A percentile compares a stretch with the other conserved stretches of the same genome.
These are phyloP conservation scores for Bretschneidera sinensis DNA, from an alignment of 345 rosid species.

Conservation along the genomic window DNA sequence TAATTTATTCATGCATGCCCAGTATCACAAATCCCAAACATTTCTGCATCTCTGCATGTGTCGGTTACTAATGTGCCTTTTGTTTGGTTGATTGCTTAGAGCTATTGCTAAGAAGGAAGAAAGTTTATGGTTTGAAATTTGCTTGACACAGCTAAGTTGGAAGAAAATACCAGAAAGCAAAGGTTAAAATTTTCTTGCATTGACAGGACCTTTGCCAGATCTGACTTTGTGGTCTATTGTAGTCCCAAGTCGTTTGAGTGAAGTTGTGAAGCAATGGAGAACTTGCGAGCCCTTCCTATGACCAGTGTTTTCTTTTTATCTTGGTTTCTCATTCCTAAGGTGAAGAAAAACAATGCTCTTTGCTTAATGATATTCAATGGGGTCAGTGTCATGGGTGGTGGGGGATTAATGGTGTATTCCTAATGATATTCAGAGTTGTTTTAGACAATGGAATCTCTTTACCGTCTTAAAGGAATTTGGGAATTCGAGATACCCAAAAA, in stretches of 20 bases:
- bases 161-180: constrained; percentile 48
- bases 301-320: too few relatives aligned
- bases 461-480: too few relatives aligned
- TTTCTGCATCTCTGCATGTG: background rate
- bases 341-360: too few relatives aligned
- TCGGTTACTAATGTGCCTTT: too few relatives aligned
- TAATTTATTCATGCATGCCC: background rate
- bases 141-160: constrained; percentile 51
- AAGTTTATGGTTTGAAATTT: constrained; percentile 10
- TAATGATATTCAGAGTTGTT: too few relatives aligned
- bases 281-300: constrained; percentile 30
- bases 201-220: constrained; percentile 73
- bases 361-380: too few relatives aligned
- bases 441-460: too few relatives aligned
- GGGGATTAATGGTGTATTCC: too few relatives aligned
- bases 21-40: background rate
- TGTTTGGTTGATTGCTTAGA: background rate
- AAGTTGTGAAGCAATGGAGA: constrained; percentile 61
- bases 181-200: constrained; percentile 60
- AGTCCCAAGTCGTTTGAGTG: constrained; percentile 48
- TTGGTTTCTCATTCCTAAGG: too few relatives aligned
- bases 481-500: too few relatives aligned
- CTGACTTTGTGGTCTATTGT: constrained; percentile 49
- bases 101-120: background rate
- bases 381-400: too few relatives aligned